Percentiles rank a stretch among this genome's conserved stretches.
Conservation (phyloP, 164 flowering plant genomes). For the Chimonanthus salicifolius region DNA sequence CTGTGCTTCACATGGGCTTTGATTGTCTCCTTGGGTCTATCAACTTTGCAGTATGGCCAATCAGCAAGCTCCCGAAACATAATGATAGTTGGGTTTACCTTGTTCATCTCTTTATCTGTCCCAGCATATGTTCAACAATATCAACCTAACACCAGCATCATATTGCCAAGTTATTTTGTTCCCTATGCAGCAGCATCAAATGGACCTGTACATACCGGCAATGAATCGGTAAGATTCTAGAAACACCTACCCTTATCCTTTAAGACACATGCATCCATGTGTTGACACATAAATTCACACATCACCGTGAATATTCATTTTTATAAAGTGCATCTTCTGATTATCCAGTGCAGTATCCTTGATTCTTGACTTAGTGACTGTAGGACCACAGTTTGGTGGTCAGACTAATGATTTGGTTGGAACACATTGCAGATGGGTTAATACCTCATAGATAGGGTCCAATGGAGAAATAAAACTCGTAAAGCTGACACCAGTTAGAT, state of each 20-base stretch:
- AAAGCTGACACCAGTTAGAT: too few relatives aligned
- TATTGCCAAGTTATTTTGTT: conserved; percentile 72
- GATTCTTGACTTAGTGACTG: too few relatives aligned
- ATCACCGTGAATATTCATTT: background rate
- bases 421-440: too few relatives aligned
- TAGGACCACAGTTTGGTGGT: too few relatives aligned
- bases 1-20: conserved; percentile 89
- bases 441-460: too few relatives aligned
- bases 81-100: conserved; percentile 76
- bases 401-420: too few relatives aligned
- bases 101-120: conserved; percentile 77
- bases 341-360: too few relatives aligned
- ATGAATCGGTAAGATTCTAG: conserved; percentile 37
- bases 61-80: conserved; percentile 67
- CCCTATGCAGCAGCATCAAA: conserved; percentile 78
- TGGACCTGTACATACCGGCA: conserved; percentile 72
- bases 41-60: conserved; percentile 66
- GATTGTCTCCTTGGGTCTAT: conserved; percentile 68
- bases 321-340: too few relatives aligned
- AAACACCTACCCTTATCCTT: background rate
- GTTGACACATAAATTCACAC: background rate
- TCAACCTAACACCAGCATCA: conserved; percentile 46
- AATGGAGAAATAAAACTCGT: too few relatives aligned
- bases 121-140: conserved; percentile 92
- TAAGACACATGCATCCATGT: background rate